These are phyloP conservation scores for Ganoderma resinaceum DNA, from an alignment of 1,284 basidiomycete genomes.

Conservation along the genomic window DNA sequence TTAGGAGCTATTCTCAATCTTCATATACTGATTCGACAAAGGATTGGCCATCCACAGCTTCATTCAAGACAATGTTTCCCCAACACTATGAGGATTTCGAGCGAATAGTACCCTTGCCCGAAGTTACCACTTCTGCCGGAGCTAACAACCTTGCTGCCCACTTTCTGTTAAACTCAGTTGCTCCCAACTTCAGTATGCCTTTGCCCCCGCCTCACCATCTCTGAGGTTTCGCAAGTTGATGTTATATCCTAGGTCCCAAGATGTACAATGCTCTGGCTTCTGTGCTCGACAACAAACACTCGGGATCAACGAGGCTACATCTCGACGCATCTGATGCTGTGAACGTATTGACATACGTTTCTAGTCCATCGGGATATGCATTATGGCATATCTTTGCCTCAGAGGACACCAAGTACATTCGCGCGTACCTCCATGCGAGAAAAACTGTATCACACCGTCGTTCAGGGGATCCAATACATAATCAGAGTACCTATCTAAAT, in stretches of 20 bases:
- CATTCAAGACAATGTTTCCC: not conserved
- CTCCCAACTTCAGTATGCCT: not conserved
- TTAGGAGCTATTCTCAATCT: too few relatives aligned
- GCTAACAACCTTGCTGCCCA: not conserved
- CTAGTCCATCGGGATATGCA: not conserved
- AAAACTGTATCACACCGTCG: not conserved
- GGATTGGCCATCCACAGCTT: not conserved
- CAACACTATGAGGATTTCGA: not conserved
- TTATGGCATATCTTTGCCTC: not conserved
- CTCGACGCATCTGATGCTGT: not conserved
- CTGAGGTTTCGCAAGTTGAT: not conserved
- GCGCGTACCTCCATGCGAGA: not conserved
- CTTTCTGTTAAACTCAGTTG: not conserved
- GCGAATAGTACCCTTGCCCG: not conserved
- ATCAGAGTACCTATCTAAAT: not conserved
- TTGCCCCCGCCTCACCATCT: too few relatives aligned
- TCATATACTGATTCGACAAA: not conserved
- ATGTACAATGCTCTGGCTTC: not conserved
- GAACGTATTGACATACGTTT: not conserved
- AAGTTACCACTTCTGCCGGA: not conserved
- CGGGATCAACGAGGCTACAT: not conserved
- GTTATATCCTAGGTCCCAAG: not conserved
- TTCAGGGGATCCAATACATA: not conserved
- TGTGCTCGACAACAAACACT: not conserved
- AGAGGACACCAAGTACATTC: not conserved